Evolutionary conservation across 2,329 filamentous ascomycete species (phyloP), one percentile per base, ranked within the genome.

Genomic region (Penicillium expansum): DNA sequence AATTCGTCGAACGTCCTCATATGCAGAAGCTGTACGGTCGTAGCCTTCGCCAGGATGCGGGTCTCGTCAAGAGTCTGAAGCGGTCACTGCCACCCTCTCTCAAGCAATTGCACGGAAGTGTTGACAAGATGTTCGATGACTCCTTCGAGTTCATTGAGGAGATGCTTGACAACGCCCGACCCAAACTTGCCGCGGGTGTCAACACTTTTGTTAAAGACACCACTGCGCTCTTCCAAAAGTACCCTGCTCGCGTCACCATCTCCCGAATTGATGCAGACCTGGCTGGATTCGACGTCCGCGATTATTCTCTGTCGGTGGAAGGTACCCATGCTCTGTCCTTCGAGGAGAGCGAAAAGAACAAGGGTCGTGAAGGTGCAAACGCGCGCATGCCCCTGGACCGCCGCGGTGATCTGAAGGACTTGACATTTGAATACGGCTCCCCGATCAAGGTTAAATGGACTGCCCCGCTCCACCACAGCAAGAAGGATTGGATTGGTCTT

Each of bases 1-100:
- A 96, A 57, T 90, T 93, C 63, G 90, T 99, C 10, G 94, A 99
- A 76, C 88, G 92, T 58, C 94, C 93, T 14, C 94, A 99, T 74
- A 97, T 99, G 92, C 90, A 96, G 73, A 97, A 96, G 80, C 84
- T 97, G 18, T 99, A 99, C 69, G 93, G 94, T 41, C 83, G 87
- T 66, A 88, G 86, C 65, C 80, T 99, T 44, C 88, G 94, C 57
- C 81, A 88, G 62, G 91, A 96, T 72, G 94, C 94, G 11, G 94
- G 94, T 48, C 82, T 99, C 38, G 93, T 92, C 57, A 95, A 92
- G 77, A 97, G 91, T 68, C 83, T 99, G 71, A 91, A 91, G 73
- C 86, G 89, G 61, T 91, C 92, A 11, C 79, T 99, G 24, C 94
- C 94, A 3, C 85, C 87, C 2, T 90, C 91, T 2, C 84, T 99